Conservation (phyloP, 305 asterid genomes). For the Vinca major region DNA sequence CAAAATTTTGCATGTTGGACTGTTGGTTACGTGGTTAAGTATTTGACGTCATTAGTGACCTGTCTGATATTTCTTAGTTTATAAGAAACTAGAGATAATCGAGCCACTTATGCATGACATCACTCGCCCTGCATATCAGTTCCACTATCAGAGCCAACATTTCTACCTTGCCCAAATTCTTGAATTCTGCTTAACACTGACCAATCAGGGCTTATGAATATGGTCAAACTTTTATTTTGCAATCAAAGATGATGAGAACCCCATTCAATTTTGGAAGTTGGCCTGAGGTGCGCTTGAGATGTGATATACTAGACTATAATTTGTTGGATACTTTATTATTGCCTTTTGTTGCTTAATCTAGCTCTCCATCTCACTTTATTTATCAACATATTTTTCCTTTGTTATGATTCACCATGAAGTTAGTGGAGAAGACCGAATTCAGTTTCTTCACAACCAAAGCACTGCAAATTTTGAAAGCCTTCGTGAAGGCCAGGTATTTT, state of each 20-base stretch:
- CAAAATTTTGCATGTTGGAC: neutral
- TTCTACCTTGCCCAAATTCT: neutral
- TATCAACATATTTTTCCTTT: constrained; percentile 8
- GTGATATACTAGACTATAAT: neutral
- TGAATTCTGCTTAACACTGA: neutral
- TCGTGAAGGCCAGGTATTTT: constrained; percentile 73
- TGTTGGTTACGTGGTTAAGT: neutral
- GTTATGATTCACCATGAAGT: constrained; percentile 43
- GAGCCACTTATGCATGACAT: neutral
- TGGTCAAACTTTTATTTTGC: neutral
- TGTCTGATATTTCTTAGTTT: neutral
- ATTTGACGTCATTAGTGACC: neutral
- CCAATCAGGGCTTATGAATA: neutral
- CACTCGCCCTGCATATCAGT: neutral
- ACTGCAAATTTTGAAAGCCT: constrained; percentile 87
- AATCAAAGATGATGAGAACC: neutral
- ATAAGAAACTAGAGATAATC: neutral
- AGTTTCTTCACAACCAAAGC: constrained; percentile 91
- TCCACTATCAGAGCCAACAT: neutral
- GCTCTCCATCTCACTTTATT: neutral
- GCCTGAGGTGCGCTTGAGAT: no score
- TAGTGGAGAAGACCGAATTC: constrained; percentile 85
- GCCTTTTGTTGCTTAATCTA: constrained; percentile 6
- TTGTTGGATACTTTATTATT: neutral
- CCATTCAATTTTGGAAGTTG: neutral